phyloP scores from a whole-genome alignment of 805 yeast species.

The Lachancea waltii region DNA sequence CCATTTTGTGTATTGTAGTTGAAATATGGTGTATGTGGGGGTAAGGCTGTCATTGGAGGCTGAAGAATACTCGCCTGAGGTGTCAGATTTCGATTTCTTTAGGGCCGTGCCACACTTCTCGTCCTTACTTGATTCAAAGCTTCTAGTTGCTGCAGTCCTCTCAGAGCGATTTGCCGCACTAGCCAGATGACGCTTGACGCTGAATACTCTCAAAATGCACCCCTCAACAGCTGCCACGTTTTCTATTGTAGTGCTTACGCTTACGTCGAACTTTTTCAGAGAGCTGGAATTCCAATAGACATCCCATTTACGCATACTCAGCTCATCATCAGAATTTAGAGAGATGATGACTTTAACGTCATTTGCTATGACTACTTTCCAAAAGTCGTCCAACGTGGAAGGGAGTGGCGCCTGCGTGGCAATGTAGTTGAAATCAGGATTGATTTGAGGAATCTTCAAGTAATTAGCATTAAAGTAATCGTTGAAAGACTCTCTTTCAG shows the following conservation, averaged over 20 bases:
- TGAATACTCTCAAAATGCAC: slow-evolving; percentile 31
- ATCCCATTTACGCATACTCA: slow-evolving; percentile 71
- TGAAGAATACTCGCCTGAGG: background rate
- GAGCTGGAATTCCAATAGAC: slow-evolving; percentile 68
- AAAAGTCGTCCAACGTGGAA: slow-evolving; percentile 77
- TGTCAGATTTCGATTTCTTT: background rate
- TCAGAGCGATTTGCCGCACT: background rate
- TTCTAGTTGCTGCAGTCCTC: background rate
- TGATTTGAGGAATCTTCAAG: slow-evolving; percentile 38
- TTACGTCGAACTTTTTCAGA: slow-evolving; percentile 29
- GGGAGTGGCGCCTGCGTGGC: slow-evolving; percentile 88
- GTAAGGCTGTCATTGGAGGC: slow-evolving; percentile 16
- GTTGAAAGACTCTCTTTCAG: slow-evolving; percentile 15
- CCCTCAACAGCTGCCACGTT: slow-evolving; percentile 29
- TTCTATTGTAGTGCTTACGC: slow-evolving; percentile 28
- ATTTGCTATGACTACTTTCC: slow-evolving; percentile 72
- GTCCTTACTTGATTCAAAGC: background rate
- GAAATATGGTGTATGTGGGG: slow-evolving; percentile 44
- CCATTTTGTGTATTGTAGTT: slow-evolving; percentile 76
- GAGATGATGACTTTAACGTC: slow-evolving; percentile 66
- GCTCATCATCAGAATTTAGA: slow-evolving; percentile 67
- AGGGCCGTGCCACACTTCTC: background rate
- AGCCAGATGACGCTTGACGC: slow-evolving; percentile 15
- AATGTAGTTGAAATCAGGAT: slow-evolving; percentile 45
- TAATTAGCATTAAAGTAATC: slow-evolving; percentile 91